Evolutionary conservation across 352 stramenopile genomes (phyloP).

Genomic region (Globisporangium recalcitrans): DNA sequence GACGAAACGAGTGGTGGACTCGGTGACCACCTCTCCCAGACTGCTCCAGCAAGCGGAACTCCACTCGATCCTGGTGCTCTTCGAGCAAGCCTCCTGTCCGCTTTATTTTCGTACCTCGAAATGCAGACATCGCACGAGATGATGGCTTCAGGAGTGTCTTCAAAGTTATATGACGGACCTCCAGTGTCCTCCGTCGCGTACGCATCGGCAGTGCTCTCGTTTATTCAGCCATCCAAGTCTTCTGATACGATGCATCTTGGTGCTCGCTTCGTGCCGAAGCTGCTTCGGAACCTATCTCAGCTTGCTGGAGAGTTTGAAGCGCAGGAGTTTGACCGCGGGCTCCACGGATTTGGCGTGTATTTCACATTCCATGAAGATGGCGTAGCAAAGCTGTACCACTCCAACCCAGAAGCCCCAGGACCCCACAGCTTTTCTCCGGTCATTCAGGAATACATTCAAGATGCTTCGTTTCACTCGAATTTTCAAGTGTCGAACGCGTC

Average conservation of each 20-base stretch:
- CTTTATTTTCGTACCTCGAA: constrained; percentile 13
- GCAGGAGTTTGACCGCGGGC: constrained; percentile 19
- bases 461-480: constrained; percentile 8
- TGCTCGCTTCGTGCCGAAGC: constrained; percentile 22
- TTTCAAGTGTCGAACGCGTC: constrained; percentile 11
- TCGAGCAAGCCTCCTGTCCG: constrained; percentile 10
- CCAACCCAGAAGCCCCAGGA: not conserved
- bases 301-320: constrained; percentile 22
- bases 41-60: not conserved
- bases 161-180: constrained; percentile 7
- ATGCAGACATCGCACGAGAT: constrained; percentile 9
- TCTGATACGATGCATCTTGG: constrained; percentile 1
- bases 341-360: constrained; percentile 48
- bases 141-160: not conserved
- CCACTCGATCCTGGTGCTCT: constrained; percentile 1
- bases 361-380: constrained; percentile 44
- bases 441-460: constrained; percentile 12
- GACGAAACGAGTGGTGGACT: not conserved
- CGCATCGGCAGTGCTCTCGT: constrained; percentile 30
- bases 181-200: constrained; percentile 33
- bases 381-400: constrained; percentile 8
- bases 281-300: constrained; percentile 36
- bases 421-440: constrained; percentile 16
- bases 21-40: not conserved
- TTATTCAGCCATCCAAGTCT: constrained; percentile 22